These are phyloP conservation scores for Aspergillus asperescens DNA, from an alignment of 495 filamentous ascomycete species.

Conservation along the genomic window DNA sequence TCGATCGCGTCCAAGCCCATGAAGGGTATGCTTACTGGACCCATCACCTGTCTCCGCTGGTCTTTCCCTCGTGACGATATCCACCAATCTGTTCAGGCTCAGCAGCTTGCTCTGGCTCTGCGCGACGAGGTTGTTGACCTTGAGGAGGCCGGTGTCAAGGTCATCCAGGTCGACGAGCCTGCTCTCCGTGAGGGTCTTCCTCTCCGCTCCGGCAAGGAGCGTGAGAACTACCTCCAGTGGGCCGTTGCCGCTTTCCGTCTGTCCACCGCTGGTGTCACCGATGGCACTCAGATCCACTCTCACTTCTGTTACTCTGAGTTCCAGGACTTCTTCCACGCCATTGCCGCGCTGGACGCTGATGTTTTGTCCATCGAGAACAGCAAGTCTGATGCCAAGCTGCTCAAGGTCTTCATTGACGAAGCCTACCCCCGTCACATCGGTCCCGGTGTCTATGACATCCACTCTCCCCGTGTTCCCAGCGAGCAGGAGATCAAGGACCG, in stretches of 20 bases:
- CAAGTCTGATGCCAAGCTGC: conserved; percentile 98
- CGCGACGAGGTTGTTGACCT: conserved; percentile 98
- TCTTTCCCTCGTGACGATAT: conserved; percentile 99
- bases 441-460: conserved; percentile 99
- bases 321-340: conserved; percentile 99
- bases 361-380: conserved; percentile 99
- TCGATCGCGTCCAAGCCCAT: conserved; percentile 96
- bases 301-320: conserved; percentile 99
- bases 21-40: conserved; percentile 99
- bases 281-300: conserved; percentile 97
- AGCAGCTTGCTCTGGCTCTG: conserved; percentile 96
- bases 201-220: conserved; percentile 84
- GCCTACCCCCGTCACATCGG: conserved; percentile 96
- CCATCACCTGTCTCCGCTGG: conserved; percentile 97
- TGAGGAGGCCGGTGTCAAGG: conserved; percentile 87
- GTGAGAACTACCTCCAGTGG: conserved; percentile 92
- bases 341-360: conserved; percentile 95
- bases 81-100: conserved; percentile 96
- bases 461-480: conserved; percentile 91
- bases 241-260: conserved; percentile 96
- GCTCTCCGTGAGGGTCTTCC: conserved; percentile 98
- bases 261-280: conserved; percentile 80
- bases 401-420: conserved; percentile 96
- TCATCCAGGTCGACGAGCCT: conserved; percentile 99
- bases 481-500: conserved; percentile 97